Evolutionary conservation across 768 basidiomycete species (phyloP), one percentile per base, ranked within the genome.

Genomic region (Lactarius akahatsu): DNA sequence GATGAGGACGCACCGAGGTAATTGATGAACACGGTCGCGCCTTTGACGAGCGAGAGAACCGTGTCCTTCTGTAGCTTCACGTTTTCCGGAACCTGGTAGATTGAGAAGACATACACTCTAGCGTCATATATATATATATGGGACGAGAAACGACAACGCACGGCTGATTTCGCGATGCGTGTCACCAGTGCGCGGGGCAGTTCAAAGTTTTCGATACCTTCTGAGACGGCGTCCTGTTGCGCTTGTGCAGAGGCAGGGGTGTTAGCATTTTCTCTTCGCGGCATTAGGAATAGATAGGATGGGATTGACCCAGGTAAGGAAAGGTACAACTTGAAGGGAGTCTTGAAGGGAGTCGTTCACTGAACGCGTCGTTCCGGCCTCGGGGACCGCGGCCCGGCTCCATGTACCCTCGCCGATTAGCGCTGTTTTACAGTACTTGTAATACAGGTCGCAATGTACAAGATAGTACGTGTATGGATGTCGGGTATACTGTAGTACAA

Each of bases 1-100:
- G 16, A n/a, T 9, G 23, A 68, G 28, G 61, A 78, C 88, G 71
- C 75, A 90, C 96, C 89, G 9, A 98, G 80, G 72, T 95, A 96
- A 75, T 91, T 96, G 71, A 99, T 95, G 76, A 98, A 98, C 60
- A 98, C 90, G 0, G 96, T 96, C 4, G 95, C 93, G 36, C 90
- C 89, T 74, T 95, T 95, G 16, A 91, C 82, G 11, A 97, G 81
- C 15, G 94, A 92, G 1, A 91, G 75, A 0, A 95, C 86, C 0
- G 92, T 91, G 65, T 98, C 96, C 69, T 95, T 96, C 72, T 94
- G 91, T 63, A 97, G 76, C 73, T 96, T 96, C 15, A 88, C 84
- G 70, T 86, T 89, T 0, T 93, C 89, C 7, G 94, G 92, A 3
- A 96, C 78, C 95, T 96, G 64, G 1, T 16, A 56, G 62, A 10